These are phyloP conservation scores for Verticillium alfalfae DNA, from an alignment of 2,329 filamentous ascomycete species.

Conservation along the genomic window DNA sequence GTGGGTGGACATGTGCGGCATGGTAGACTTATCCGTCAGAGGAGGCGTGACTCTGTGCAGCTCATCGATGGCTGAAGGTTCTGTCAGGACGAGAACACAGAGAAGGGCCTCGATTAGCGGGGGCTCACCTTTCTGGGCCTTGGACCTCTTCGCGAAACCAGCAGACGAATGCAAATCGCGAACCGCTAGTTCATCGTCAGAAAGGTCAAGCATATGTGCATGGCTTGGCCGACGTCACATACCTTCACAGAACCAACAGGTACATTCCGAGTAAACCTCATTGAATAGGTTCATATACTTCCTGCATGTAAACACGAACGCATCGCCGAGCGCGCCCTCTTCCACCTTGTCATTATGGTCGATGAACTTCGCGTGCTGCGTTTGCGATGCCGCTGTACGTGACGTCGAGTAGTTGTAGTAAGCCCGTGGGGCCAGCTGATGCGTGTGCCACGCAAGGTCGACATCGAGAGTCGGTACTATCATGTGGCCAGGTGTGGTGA, in stretches of 20 bases:
- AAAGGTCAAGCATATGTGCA: too few relatives aligned
- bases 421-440: slow-evolving; percentile 59
- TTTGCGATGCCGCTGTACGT: not conserved
- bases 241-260: slow-evolving; percentile 79
- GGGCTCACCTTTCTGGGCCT: slow-evolving; percentile 29
- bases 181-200: slow-evolving; percentile 31
- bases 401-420: slow-evolving; percentile 57
- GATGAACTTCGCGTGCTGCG: slow-evolving; percentile 49
- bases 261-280: slow-evolving; percentile 70
- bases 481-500: slow-evolving; percentile 32
- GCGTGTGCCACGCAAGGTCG: slow-evolving; percentile 76
- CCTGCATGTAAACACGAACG: slow-evolving; percentile 70
- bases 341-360: slow-evolving; percentile 83
- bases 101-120: not conserved
- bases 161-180: slow-evolving; percentile 47
- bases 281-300: slow-evolving; percentile 59
- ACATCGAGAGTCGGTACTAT: slow-evolving; percentile 70
- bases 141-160: slow-evolving; percentile 37
- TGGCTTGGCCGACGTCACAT: not conserved
- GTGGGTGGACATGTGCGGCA: slow-evolving; percentile 69
- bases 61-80: slow-evolving; percentile 20
- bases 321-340: slow-evolving; percentile 54
- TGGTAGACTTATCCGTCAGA: slow-evolving; percentile 36
- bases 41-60: slow-evolving; percentile 44
- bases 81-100: not conserved